A percentile compares a stretch with the other conserved stretches of the same genome.
These are phyloP conservation scores for Puccinia coronata DNA, from an alignment of 1,284 basidiomycete species.

Conservation along the genomic window DNA sequence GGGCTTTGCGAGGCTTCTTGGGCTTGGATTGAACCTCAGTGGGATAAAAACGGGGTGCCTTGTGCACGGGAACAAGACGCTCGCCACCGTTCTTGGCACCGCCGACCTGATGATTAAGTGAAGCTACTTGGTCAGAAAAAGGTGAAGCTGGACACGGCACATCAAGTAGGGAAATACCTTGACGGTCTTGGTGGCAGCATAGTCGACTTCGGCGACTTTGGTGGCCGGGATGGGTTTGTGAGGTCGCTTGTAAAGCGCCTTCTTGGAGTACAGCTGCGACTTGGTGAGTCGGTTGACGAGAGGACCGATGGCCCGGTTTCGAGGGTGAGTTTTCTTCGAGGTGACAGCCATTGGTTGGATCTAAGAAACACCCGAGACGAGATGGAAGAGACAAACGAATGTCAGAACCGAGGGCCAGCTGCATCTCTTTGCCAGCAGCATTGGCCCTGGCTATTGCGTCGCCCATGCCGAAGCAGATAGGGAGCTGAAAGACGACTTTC, in stretches of 20 bases:
- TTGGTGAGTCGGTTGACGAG: slow-evolving; percentile 81
- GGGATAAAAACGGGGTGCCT: slow-evolving; percentile 94
- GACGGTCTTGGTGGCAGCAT: slow-evolving; percentile 66
- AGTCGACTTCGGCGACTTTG: slow-evolving; percentile 71
- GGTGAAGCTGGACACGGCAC: not conserved
- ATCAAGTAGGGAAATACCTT: slow-evolving; percentile 56
- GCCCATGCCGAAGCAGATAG: slow-evolving; percentile 18
- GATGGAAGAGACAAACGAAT: not conserved
- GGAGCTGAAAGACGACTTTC: not conserved
- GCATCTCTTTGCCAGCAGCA: slow-evolving; percentile 49
- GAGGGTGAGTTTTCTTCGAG: slow-evolving; percentile 60
- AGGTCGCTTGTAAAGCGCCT: slow-evolving; percentile 67
- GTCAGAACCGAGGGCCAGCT: slow-evolving; percentile 49
- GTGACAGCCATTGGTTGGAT: slow-evolving; percentile 37
- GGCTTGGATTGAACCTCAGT: slow-evolving; percentile 86
- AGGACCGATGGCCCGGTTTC: slow-evolving; percentile 81
- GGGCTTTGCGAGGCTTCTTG: slow-evolving; percentile 87
- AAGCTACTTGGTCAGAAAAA: no score
- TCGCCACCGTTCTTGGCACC: slow-evolving; percentile 89
- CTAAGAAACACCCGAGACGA: not conserved
- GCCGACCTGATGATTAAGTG: slow-evolving; percentile 64
- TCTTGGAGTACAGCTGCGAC: slow-evolving; percentile 76
- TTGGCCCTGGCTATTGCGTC: slow-evolving; percentile 36
- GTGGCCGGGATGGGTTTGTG: slow-evolving; percentile 62
- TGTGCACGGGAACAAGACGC: slow-evolving; percentile 77